Evolutionary conservation across 768 basidiomycete genomes (phyloP).

Genomic region (Porphyrellus cyaneotinctus): DNA sequence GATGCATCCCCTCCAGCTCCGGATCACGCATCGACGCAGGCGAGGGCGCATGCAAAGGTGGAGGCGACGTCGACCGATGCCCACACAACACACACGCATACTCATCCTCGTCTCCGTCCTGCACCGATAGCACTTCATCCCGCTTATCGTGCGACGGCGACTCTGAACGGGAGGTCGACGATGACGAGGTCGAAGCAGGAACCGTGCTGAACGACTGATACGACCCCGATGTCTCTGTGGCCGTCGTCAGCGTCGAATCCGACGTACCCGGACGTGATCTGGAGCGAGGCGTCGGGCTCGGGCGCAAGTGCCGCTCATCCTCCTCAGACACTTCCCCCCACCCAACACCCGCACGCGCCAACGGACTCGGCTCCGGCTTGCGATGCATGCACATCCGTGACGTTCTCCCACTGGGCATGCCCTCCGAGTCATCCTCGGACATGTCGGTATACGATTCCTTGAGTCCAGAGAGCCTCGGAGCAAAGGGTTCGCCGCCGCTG

Average conservation of each 20-base stretch:
- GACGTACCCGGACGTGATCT: constrained; percentile 19
- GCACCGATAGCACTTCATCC: not conserved
- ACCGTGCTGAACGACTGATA: constrained; percentile 22
- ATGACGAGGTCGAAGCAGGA: constrained; percentile 15
- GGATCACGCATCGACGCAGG: not conserved
- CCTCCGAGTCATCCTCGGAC: constrained; percentile 19
- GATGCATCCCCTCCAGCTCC: constrained; percentile 13
- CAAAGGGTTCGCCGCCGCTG: constrained; percentile 3
- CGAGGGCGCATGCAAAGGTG: not conserved
- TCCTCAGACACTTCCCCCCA: constrained; percentile 3
- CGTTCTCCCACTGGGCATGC: not conserved
- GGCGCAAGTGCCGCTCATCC: constrained; percentile 5
- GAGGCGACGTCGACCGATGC: constrained; percentile 7
- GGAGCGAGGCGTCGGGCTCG: not conserved
- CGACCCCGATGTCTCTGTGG: constrained; percentile 19
- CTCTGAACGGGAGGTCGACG: constrained; percentile 14
- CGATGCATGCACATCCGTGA: constrained; percentile 1
- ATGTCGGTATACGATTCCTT: constrained; percentile 18
- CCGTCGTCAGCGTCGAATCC: constrained; percentile 19
- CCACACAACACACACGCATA: constrained; percentile 19
- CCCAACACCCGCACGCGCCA: not conserved
- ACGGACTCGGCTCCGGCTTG: constrained; percentile 6
- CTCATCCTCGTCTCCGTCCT: not conserved
- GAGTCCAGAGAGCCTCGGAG: constrained; percentile 18
- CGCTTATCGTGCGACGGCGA: constrained; percentile 13